Evolutionary conservation across 148 eudicot species (phyloP).

Genomic region (Agrostemma githago): DNA sequence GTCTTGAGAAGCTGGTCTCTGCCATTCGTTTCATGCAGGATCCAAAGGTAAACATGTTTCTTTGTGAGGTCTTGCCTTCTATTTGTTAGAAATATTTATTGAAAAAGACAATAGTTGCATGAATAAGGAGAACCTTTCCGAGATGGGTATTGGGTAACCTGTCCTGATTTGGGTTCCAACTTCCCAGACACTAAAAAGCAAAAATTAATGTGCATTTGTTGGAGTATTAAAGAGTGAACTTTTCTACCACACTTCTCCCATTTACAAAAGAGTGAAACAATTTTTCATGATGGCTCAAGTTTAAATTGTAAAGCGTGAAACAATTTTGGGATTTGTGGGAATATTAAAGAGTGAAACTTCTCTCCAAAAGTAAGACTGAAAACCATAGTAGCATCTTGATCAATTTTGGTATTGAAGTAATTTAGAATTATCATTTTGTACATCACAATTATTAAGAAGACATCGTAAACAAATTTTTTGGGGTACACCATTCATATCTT

Average conservation of each 20-base stretch:
- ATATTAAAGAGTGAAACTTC: no score
- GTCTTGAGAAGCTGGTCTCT: constrained; percentile 48
- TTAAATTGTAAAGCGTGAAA: no score
- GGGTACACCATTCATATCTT: background rate
- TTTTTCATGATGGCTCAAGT: no score
- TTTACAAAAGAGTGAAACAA: no score
- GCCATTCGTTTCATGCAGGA: constrained; percentile 77
- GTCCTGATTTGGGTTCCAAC: background rate
- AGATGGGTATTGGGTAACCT: background rate
- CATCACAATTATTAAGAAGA: background rate
- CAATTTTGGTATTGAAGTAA: background rate
- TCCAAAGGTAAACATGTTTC: constrained; percentile 43
- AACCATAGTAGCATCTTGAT: background rate
- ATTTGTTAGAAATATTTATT: background rate
- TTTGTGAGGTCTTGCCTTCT: background rate
- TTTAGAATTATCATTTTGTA: background rate
- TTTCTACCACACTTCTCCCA: no score
- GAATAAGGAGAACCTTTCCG: background rate
- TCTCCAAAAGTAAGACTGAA: no score
- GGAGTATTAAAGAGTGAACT: no score
- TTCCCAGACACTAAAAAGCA: background rate
- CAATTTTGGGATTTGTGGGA: no score
- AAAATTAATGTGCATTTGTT: background rate
- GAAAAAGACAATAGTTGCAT: background rate
- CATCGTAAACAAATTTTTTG: background rate